Evolutionary conservation across 2,329 filamentous ascomycete species (phyloP), one percentile per base, ranked within the genome.

Genomic region (Exophiala dermatitidis): DNA sequence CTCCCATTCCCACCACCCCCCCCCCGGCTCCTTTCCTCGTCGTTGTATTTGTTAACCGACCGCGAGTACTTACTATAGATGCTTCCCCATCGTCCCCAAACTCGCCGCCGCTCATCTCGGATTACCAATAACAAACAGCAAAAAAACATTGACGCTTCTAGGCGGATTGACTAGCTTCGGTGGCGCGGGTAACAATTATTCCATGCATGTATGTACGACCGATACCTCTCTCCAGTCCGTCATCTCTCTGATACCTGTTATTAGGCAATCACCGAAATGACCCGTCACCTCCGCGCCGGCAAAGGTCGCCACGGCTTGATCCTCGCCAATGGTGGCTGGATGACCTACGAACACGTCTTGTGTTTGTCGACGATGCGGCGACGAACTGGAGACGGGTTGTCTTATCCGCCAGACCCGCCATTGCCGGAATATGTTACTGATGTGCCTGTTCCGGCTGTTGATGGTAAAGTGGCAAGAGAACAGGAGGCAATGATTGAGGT

Each of bases 121-220:
- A 0, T 63, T 86, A 1, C 71, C 77, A 0, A 69, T 78, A 0
- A 66, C 66, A 0, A 65, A 71, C 1, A 63, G 71, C 1, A 31
- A 66, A 1, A 82, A 79, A 57, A 74, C 78, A 0, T 73, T 85
- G 19, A 84, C 81, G 0, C 66, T 86, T 0, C 71, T 86, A 0
- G 83, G 83, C 0, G 83, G 83, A 0, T 62, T 87, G 49, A 86
- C 83, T 3, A 83, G 78, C 0, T 86, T 86, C 54, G 83, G 84
- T 0, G 84, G 83, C 0, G 83, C 84, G 4, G 83, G 83, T 0
- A 86, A 86, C 58, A 86, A 86, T 50, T 86, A 86, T 55, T 83
- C 80, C 0, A 81, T 85, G 76, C 83, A 86, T 68, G 81, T 78
- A 63, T 70, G 67, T 34, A 4, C 38, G 33, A 34, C 33, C 33